Base-by-base conservation (phyloP, 805 yeast genomes). In the Candida boleticola region DNA sequence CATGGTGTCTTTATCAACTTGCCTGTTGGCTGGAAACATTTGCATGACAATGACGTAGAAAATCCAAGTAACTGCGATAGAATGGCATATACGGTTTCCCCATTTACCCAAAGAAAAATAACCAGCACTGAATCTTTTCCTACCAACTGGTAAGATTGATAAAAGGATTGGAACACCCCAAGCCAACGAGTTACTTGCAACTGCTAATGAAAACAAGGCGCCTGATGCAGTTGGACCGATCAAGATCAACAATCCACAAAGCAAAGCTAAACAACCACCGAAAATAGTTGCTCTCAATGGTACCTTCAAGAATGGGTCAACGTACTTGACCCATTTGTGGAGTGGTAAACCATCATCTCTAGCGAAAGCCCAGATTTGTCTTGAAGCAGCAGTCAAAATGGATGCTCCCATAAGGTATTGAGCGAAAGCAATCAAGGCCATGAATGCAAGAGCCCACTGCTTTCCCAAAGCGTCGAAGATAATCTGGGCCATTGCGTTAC, bases 71-170 rank as follows among this genome's bases (percentile, higher is more conserved):
- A 73, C 64, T 0, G 82, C 67, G 19, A 71, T 52, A 58, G 71
- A 57, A 29, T 74, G 72, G 30, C 76, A 54, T n/a, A 57, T 55
- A 27, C 70, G 68, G 11, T 77, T 70, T 58, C 63, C 52, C 23
- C 57, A 39, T 11, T 63, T 58, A 23, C 87, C 87, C 34, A 80
- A 51, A 53, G 74, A 73, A 54, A 80, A 82, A 5, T 76, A 76
- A 5, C 88, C 87, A 1, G 85, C 85, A n/a, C 53, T 64, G 50
- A 77, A 77, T 25, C 71, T 47, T 16, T 32, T 39, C 23, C 40
- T 42, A 46, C 52, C 49, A 40, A 41, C 42, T 29, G 43, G 42
- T 16, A 47, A 31, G 39, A 53, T 43, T 10, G 52, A 43, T 45
- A 51, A 39, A 16, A 64, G 45, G 16, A 66, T 62, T n/a, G 76